Evolutionary conservation across 2,329 filamentous ascomycete species (phyloP), one percentile per base, ranked within the genome.

Genomic region (Fusarium tricinctum): DNA sequence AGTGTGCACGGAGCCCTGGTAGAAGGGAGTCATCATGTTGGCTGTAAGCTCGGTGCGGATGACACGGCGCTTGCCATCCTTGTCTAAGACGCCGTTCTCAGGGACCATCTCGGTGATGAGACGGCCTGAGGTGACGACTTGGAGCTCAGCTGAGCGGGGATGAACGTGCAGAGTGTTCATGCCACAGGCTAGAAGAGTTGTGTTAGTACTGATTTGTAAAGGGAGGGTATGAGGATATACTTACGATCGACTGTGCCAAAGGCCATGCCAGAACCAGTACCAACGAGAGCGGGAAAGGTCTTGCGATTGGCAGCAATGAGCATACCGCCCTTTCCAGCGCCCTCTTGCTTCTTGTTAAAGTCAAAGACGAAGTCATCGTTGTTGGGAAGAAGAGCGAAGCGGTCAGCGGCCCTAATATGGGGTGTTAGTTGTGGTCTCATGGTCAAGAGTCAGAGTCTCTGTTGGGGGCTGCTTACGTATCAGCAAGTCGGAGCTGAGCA

Each of bases 161-260:
- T 87, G 85, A 5, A 84, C 80, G 78, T 88, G 86, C 19, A 85
- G 84, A 9, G 83, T 86, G 79, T 86, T 87, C 77, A 88, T 84
- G 59, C 83, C 85, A 71, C 85, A 88, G 35, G 81, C 78, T 76
- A n/a, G 4, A 45, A 32, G n/a, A 30, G 15, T 15, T 9, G 3
- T 74, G 62, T 75, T 69, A 73, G 70, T 38, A 17, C 19, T 43
- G 13, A 14, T 51, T 10, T 46, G 4, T 17, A 1, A 5, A 46
- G 7, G 17, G 4, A 20, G 9, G 19, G 20, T 43, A 7, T 5
- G 7, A 13, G 22, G 19, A 6, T 23, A 6, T 28, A 61, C 76
- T 68, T 69, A 78, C 77, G 78, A 33, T 80, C 78, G 38, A 88
- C 76, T 70, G 83, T 83, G 40, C 84, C 85, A 9, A 88, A 76